Evolutionary conservation across 164 flowering plant species (phyloP), one percentile per base, ranked within the genome.

Genomic region (Vitis labrusca): DNA sequence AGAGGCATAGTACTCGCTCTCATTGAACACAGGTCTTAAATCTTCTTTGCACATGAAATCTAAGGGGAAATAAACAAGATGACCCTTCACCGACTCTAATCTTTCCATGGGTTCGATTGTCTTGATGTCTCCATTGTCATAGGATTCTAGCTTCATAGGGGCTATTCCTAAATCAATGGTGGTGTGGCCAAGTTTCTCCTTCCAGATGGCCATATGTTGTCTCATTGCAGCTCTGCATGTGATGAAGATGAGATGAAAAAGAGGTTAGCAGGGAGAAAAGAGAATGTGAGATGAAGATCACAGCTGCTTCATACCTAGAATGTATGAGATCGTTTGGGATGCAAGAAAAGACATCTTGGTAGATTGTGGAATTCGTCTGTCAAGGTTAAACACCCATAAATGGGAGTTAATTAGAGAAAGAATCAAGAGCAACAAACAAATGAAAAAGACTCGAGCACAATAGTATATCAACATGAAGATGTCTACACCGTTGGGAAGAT

Each of bases 131-230:
- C 97, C 97, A 72, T 90, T 86, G 44, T 86, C 82, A 68, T 82
- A 84, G 2, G 89, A 79, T 62, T 91, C 95, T 63, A 91, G 71
- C 79, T 78, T 89, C 27, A 72, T 67, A 15, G 97, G 93, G 14
- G 99, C 98, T 76, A 96, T 87, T 50, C 99, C 99, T 67, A 96
- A 76, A 83, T 96, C 99, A 53, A 90, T 93, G 12, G 98, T 93
- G 0, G 94, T 92, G 78, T 91, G 91, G 11, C 97, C 97, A 27
- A 89, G 56, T 74, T 68, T 91, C 64, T 93, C 99, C 71, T 84
- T 91, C 94, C 93, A 89, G 23, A 61, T 74, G 53, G 77, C 71
- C 79, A 88, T 80, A 79, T 82, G 85, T 78, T 91, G 97, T 73
- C 99, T 84, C 29, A 93, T 63, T 15, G 89, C 91, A 54, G 53